Percentiles rank a stretch among this genome's conserved stretches.
Evolutionary conservation across 75 land plant genomes (phyloP).

Genomic region (Cunninghamia lanceolata): DNA sequence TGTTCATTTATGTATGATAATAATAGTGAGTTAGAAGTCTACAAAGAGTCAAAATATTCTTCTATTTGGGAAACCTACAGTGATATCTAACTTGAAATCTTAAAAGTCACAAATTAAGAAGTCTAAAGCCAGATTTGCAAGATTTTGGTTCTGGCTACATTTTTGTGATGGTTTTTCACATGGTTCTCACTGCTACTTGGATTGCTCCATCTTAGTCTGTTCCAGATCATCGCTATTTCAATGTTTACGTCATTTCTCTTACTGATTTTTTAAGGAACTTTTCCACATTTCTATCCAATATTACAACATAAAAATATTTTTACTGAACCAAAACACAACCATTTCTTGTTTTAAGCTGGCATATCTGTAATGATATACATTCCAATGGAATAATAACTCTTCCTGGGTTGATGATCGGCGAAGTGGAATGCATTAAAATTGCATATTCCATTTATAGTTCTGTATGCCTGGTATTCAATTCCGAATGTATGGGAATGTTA

Average conservation of each 20-base stretch:
- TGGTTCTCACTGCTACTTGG: not conserved
- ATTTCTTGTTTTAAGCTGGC: not conserved
- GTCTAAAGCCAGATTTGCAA: not conserved
- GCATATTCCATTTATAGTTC: not conserved
- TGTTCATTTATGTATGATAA: too few relatives aligned
- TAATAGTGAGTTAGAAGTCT: not conserved
- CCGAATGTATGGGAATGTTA: not conserved
- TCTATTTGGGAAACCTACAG: not conserved
- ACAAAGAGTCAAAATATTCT: not conserved
- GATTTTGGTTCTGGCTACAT: not conserved
- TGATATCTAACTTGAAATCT: not conserved
- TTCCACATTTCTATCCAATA: not conserved
- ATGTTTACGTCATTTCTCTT: not conserved
- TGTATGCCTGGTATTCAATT: not conserved
- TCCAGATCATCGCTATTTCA: not conserved
- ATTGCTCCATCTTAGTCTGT: not conserved
- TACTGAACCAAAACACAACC: not conserved
- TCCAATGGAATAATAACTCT: not conserved
- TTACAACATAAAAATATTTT: not conserved
- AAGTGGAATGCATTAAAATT: not conserved
- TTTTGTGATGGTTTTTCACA: not conserved
- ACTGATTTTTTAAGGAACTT: not conserved
- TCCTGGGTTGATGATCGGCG: not conserved
- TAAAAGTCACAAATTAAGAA: too few relatives aligned
- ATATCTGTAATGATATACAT: not conserved